Evolutionary conservation across 768 basidiomycete genomes (phyloP).

Genomic region (Fistulinella prunicolor): DNA sequence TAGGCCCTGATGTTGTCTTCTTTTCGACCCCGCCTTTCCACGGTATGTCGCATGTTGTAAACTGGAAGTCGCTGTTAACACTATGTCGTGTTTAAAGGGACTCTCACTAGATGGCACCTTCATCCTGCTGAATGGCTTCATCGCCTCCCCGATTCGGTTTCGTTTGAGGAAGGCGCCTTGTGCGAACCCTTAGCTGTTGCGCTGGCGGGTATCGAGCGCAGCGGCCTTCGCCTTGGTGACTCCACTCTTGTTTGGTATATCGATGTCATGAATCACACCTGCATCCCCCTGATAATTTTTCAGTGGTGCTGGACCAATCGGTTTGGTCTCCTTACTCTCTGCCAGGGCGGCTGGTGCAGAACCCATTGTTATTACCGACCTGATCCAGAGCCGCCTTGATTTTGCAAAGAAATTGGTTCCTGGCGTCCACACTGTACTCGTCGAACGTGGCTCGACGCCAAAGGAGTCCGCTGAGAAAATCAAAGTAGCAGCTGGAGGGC

Average conservation of each 20-base stretch:
- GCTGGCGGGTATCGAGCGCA: conserved; percentile 63
- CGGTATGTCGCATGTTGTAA: conserved; percentile 33
- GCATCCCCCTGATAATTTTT: conserved; percentile 13
- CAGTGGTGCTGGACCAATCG: conserved; percentile 69
- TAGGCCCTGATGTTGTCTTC: conserved; percentile 51
- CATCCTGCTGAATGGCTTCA: conserved; percentile 70
- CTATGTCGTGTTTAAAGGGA: conserved; percentile 37
- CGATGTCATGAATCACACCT: not conserved
- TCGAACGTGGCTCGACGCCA: conserved; percentile 43
- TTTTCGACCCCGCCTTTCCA: conserved; percentile 72
- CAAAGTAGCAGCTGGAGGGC: conserved; percentile 48
- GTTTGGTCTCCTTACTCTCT: conserved; percentile 57
- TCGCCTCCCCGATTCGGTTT: conserved; percentile 56
- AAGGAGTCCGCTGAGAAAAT: conserved; percentile 53
- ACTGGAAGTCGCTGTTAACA: not conserved
- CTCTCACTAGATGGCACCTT: conserved; percentile 62
- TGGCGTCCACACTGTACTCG: conserved; percentile 54
- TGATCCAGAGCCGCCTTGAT: conserved; percentile 62
- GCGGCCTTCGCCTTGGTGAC: conserved; percentile 63
- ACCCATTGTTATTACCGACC: conserved; percentile 66
- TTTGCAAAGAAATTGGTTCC: conserved; percentile 63
- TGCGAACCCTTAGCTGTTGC: conserved; percentile 69
- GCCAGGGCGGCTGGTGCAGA: conserved; percentile 68
- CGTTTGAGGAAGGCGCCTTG: conserved; percentile 65
- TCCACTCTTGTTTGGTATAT: conserved; percentile 56